A percentile compares a stretch with the other conserved stretches of the same genome.
Conservation (phyloP, 1,284 basidiomycete genomes). For the Trichosporon ovoides region DNA sequence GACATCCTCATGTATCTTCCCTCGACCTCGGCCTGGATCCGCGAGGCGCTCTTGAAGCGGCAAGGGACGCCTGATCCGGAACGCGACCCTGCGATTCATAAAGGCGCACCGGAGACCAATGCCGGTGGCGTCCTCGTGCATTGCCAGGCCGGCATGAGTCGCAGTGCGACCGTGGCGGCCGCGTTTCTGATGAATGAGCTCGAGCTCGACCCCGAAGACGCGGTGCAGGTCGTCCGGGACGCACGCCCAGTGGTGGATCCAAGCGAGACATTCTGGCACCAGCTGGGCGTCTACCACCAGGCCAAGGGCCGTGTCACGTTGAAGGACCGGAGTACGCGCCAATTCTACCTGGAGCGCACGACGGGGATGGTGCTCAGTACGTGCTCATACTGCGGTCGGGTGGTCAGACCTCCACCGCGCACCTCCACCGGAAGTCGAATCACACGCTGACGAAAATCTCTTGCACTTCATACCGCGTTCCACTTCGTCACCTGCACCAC, state of each 20-base stretch:
- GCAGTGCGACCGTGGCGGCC: slow-evolving; percentile 72
- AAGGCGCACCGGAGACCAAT: slow-evolving; percentile 49
- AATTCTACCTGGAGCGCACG: slow-evolving; percentile 73
- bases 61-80: neutral
- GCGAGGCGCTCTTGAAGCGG: slow-evolving; percentile 56
- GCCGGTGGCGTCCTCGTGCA: slow-evolving; percentile 73
- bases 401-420: neutral
- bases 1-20: slow-evolving; percentile 73
- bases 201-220: slow-evolving; percentile 60
- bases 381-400: neutral
- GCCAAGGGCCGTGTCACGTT: slow-evolving; percentile 65
- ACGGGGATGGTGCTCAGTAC: slow-evolving; percentile 69
- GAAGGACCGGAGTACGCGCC: slow-evolving; percentile 63
- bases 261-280: slow-evolving; percentile 68
- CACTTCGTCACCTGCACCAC: neutral
- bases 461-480: neutral
- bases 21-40: slow-evolving; percentile 71
- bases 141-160: slow-evolving; percentile 78
- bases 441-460: neutral
- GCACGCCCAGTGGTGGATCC: slow-evolving; percentile 65
- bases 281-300: slow-evolving; percentile 69
- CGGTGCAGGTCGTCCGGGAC: slow-evolving; percentile 62
- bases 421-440: neutral
- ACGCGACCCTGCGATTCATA: neutral
- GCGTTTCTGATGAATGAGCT: slow-evolving; percentile 76